Evolutionary conservation across 352 stramenopile genomes (phyloP).

Genomic region (Globisporangium apiculatum): DNA sequence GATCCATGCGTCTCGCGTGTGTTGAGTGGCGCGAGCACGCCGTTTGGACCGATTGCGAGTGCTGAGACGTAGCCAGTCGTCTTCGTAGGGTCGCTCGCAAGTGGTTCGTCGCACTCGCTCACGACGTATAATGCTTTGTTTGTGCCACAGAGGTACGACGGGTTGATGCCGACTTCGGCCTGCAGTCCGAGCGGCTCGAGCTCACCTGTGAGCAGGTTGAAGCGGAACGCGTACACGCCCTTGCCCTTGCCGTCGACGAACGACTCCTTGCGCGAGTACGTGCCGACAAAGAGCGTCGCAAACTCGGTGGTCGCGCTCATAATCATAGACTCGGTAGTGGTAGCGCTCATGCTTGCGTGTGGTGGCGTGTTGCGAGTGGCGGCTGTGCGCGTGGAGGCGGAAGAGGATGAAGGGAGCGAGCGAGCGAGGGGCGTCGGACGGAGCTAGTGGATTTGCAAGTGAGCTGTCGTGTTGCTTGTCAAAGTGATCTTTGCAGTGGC

Average conservation of each 20-base stretch:
- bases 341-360: not conserved
- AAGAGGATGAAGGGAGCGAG: too few relatives aligned
- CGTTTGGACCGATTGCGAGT: conserved; percentile 34
- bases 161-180: conserved; percentile 54
- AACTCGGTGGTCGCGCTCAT: conserved; percentile 1
- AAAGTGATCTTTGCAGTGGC: too few relatives aligned
- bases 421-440: too few relatives aligned
- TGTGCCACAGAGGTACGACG: conserved; percentile 51
- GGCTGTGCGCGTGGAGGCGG: too few relatives aligned
- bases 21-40: conserved; percentile 36
- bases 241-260: conserved; percentile 75
- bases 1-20: conserved; percentile 42
- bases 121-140: conserved; percentile 43
- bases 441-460: too few relatives aligned
- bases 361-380: too few relatives aligned
- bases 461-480: too few relatives aligned
- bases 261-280: conserved; percentile 76
- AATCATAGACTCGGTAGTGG: not conserved
- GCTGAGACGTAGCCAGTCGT: conserved; percentile 55
- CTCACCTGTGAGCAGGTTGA: conserved; percentile 42
- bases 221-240: conserved; percentile 59
- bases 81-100: conserved; percentile 14
- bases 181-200: conserved; percentile 40
- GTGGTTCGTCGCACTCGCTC: conserved; percentile 61
- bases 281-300: conserved; percentile 66